These are phyloP conservation scores for Monilinia aucupariae DNA, from an alignment of 2,329 filamentous ascomycete species.

Conservation along the genomic window DNA sequence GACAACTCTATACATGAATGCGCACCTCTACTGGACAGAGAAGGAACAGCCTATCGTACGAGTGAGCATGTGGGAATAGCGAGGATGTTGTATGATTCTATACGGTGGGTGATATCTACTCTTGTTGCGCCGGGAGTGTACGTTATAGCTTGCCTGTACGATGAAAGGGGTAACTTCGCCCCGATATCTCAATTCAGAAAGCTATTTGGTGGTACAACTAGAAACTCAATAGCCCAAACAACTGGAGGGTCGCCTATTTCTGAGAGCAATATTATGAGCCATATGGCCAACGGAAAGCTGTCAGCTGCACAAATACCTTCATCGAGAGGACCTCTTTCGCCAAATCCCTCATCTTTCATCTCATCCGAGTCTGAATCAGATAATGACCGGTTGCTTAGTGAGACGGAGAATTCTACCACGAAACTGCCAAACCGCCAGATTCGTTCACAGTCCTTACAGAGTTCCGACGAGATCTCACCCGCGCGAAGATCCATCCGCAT, in stretches of 20 bases:
- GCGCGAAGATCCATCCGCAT: constrained; percentile 80
- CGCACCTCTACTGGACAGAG: constrained; percentile 55
- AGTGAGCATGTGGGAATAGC: constrained; percentile 53
- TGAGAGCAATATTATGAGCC: constrained; percentile 13
- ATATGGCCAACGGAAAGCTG: constrained; percentile 22
- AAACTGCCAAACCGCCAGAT: constrained; percentile 43
- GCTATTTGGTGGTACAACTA: constrained; percentile 44
- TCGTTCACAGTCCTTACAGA: constrained; percentile 57
- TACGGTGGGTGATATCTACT: constrained; percentile 73
- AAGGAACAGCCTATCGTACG: constrained; percentile 37
- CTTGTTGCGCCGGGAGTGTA: constrained; percentile 77
- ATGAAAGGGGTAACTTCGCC: constrained; percentile 73
- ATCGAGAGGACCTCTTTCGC: constrained; percentile 22
- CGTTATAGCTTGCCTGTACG: constrained; percentile 75
- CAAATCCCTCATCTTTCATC: constrained; percentile 52
- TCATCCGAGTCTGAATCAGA: constrained; percentile 63
- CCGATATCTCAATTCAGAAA: constrained; percentile 67
- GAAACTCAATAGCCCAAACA: constrained; percentile 34
- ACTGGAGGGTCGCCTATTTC: constrained; percentile 31
- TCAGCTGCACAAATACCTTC: constrained; percentile 19
- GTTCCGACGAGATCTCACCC: constrained; percentile 60
- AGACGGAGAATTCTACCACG: constrained; percentile 22
- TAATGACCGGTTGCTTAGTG: constrained; percentile 33
- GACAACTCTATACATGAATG: constrained; percentile 52
- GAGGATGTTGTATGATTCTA: constrained; percentile 65